Evolutionary conservation across 2,329 filamentous ascomycete genomes (phyloP), one percentile per base, ranked within the genome.

Genomic region (Phyllosticta capitalensis): DNA sequence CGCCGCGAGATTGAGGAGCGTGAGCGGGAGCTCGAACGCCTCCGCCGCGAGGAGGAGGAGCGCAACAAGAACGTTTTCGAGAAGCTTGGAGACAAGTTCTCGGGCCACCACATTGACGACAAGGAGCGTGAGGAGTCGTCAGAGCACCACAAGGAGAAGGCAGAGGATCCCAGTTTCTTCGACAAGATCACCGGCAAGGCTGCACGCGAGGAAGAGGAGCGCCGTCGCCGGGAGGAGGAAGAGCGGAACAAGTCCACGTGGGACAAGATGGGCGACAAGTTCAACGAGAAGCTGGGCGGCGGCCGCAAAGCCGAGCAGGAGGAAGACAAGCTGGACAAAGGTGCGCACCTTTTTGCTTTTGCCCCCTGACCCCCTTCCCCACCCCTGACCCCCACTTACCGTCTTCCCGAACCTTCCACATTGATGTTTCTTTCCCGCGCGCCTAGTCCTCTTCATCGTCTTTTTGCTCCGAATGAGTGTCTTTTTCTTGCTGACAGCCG

Each of bases 301-400:
- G 59, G 59, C 10, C 26, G 38, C 14, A 48, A 58, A 26, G 51
- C 55, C 12, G 59, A 61, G 59, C 38, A 58, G 52, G 33, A 58
- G 7, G 59, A 61, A 51, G 59, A 55, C 52, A 20, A 58, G 24
- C 55, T 61, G 17, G 59, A 61, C 22, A 61, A 61, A 51, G 52
- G 59, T 61, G 54, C 55, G 55, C 49, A 45, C 17, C 50, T 20
- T n/a, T 10, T 51, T 21, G 20, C 21, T 20, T 49, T 52, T 19
- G 22, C 14, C 33, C n/a, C 20, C 7, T 14, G 14, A 21, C 53
- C 53, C 58, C 50, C 17, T 52, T 30, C 45, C 9, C 7, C 21
- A 26, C 24, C 7, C 7, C 24, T 59, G 53, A 55, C 51, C 21
- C 24, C 28, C 26, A 50, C 14, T 26, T 7, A 7, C n/a, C n/a